Evolutionary conservation across 305 asterid genomes (phyloP), one percentile per base, ranked within the genome.

Genomic region (Fraxinus velutina): DNA sequence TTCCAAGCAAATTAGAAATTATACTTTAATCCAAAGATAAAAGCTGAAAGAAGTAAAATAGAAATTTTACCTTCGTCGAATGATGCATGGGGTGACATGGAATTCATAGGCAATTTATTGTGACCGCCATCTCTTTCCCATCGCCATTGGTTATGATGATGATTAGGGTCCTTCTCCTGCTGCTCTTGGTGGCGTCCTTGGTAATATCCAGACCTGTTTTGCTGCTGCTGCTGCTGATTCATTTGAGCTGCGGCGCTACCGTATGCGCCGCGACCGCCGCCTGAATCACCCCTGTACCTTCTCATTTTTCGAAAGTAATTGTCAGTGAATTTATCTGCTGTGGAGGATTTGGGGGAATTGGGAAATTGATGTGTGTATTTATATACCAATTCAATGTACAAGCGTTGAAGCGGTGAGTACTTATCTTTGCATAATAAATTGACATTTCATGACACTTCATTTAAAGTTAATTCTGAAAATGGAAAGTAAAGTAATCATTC

Each of bases 71-170:
- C 86, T 82, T 86, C 84, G 74, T 76, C 74, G 79, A 79, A 77
- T 83, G 85, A 70, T 29, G 75, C 73, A 29, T 71, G 84, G 21
- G 89, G 85, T 12, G 89, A 84, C 84, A 86, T 78, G 60, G 85
- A 82, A 75, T 78, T 86, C 27, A 71, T 71, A 32, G 84, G 79
- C 36, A 83, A 34, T 79, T 72, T 80, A 9, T 83, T 34, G 47
- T 71, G 75, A 32, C 75, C 22, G 44, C 80, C 85, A 70, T 86
- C 87, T 47, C 83, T 83, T 71, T 86, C 87, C 87, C 85, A 81
- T 79, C 84, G 80, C 85, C 80, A 79, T 21, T 84, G 83, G 80
- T 79, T 79, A 27, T 85, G 85, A 78, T 73, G 47, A 15, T 73
- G 77, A 44, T 64, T 76, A 64, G 71, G 80, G 37, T 77, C 73